These are phyloP conservation scores for Globisporangium polare DNA, from an alignment of 352 stramenopile genomes.

Conservation along the genomic window DNA sequence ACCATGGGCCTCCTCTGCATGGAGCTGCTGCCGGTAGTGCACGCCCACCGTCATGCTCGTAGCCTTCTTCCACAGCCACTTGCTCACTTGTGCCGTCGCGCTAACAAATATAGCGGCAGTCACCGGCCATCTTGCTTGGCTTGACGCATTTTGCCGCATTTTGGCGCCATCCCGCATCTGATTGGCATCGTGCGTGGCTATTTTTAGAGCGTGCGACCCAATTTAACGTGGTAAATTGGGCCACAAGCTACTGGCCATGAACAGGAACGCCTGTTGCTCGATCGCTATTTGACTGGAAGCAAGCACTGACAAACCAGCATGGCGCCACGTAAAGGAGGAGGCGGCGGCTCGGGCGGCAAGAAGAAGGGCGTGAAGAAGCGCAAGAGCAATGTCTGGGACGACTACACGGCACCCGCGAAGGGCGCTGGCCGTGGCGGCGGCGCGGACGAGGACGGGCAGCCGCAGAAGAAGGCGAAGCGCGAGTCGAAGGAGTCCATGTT, in stretches of 20 bases:
- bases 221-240: neutral
- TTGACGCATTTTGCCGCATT: neutral
- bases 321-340: slow-evolving; percentile 22
- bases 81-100: neutral
- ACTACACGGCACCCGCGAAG: slow-evolving; percentile 23
- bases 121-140: neutral
- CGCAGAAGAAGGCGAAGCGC: slow-evolving; percentile 19
- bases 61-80: neutral
- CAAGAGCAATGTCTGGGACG: slow-evolving; percentile 52
- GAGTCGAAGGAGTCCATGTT: slow-evolving; percentile 52
- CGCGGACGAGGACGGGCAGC: slow-evolving; percentile 12
- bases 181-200: neutral
- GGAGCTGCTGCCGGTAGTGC: neutral
- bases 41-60: neutral
- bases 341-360: slow-evolving; percentile 19
- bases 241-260: neutral
- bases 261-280: neutral
- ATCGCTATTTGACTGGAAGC: neutral
- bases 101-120: neutral
- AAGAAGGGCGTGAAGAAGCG: slow-evolving; percentile 49
- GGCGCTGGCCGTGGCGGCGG: neutral
- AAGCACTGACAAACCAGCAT: slow-evolving; percentile 18
- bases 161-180: no score
- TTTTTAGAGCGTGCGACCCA: neutral
- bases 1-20: neutral